Evolutionary conservation across 2,329 filamentous ascomycete species (phyloP).

Genomic region (Trichophyton simii): DNA sequence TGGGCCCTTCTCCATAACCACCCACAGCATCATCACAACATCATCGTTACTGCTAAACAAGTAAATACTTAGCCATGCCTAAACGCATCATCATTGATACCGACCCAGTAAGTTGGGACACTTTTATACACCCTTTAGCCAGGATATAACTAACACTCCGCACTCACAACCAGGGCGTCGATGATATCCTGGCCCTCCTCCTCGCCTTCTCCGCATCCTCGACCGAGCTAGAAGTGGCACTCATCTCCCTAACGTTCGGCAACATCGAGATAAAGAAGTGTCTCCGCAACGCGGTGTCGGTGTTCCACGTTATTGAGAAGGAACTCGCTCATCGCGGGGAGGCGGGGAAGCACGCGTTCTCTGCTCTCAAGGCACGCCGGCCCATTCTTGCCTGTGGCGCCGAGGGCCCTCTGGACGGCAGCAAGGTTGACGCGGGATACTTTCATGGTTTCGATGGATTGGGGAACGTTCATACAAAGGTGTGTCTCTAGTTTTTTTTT

Average conservation of each 20-base stretch:
- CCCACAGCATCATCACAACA: too few relatives aligned
- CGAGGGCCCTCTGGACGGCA: conserved; percentile 71
- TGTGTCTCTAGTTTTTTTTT: conserved; percentile 17
- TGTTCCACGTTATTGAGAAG: conserved; percentile 85
- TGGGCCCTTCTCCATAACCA: too few relatives aligned
- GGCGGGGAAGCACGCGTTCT: conserved; percentile 56
- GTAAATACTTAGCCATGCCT: not conserved
- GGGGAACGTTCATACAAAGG: conserved; percentile 54
- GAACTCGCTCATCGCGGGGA: conserved; percentile 72
- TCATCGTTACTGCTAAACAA: too few relatives aligned
- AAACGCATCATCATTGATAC: conserved; percentile 89
- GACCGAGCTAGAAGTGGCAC: conserved; percentile 71
- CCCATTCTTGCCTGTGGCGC: conserved; percentile 80
- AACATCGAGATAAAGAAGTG: conserved; percentile 87
- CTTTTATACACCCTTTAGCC: not conserved
- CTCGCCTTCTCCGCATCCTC: conserved; percentile 69
- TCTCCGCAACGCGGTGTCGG: conserved; percentile 71
- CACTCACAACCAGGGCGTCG: conserved; percentile 48
- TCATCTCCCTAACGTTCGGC: conserved; percentile 85
- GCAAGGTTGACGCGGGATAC: conserved; percentile 67
- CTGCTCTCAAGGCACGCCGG: conserved; percentile 56
- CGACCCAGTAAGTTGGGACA: conserved; percentile 54
- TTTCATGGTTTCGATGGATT: conserved; percentile 74
- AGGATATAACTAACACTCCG: too few relatives aligned
- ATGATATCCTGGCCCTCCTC: conserved; percentile 81